A percentile compares a stretch with the other conserved stretches of the same genome.
These are phyloP conservation scores for Acacia melanoxylon DNA, from an alignment of 306 rosid species.

Conservation along the genomic window DNA sequence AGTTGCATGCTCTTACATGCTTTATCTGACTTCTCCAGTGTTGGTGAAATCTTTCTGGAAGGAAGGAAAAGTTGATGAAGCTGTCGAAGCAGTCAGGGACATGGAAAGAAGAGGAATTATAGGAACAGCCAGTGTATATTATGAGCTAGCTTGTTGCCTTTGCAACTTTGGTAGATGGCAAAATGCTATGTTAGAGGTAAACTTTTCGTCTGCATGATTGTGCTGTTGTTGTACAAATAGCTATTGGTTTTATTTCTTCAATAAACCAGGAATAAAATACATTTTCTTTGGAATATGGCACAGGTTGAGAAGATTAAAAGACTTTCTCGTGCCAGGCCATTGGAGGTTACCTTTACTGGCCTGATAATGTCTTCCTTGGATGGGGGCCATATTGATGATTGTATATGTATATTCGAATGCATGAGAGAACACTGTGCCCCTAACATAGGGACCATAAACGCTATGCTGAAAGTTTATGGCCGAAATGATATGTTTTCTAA, in stretches of 20 bases:
- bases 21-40: slow-evolving; percentile 46
- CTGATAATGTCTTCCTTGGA: slow-evolving; percentile 77
- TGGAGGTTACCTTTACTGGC: slow-evolving; percentile 91
- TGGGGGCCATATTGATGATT: slow-evolving; percentile 72
- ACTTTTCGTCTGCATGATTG: slow-evolving; percentile 19
- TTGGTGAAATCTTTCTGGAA: slow-evolving; percentile 80
- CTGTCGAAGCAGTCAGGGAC: slow-evolving; percentile 73
- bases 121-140: slow-evolving; percentile 75
- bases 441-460: slow-evolving; percentile 78
- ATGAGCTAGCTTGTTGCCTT: slow-evolving; percentile 90
- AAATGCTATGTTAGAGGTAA: slow-evolving; percentile 80
- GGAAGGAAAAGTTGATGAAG: slow-evolving; percentile 79
- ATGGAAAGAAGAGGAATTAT: slow-evolving; percentile 87
- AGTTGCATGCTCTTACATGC: slow-evolving; percentile 32
- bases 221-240: slow-evolving; percentile 9
- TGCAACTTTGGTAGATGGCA: slow-evolving; percentile 88
- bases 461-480: slow-evolving; percentile 83
- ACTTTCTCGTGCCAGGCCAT: slow-evolving; percentile 61
- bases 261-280: slow-evolving; percentile 20
- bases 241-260: not conserved
- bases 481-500: slow-evolving; percentile 73
- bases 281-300: slow-evolving; percentile 31
- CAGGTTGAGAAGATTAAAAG: slow-evolving; percentile 79
- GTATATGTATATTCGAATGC: slow-evolving; percentile 59
- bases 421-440: slow-evolving; percentile 70